Base-by-base conservation (phyloP, 805 yeast species). In the Candida methanosorbosa region DNA sequence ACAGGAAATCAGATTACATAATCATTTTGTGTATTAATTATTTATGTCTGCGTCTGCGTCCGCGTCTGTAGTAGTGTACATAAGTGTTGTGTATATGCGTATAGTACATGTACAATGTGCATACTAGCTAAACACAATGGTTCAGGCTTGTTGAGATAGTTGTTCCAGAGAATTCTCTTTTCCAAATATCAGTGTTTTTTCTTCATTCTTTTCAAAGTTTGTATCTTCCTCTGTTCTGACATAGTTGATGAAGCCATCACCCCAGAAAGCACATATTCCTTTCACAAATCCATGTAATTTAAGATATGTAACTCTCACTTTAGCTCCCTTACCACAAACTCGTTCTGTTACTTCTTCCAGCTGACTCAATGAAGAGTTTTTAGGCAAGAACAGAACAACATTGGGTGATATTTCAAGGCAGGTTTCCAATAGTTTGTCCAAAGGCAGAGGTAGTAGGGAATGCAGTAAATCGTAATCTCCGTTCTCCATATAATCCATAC, bases 251-350 rank as follows among this genome's bases (percentile, higher is more conserved):
- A 73, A 63, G 6, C 53, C 48, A 5, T 62, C 60, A 0, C 88
- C 88, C 75, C 82, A 77, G 29, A 77, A 64, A 23, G 73, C 78
- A 8, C 72, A 38, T 3, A 78, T 51, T 0, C 84, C 87, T 40
- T 75, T 74, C 24, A 65, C 42, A 28, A 61, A 59, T 0, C 72
- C 73, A 5, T 60, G 49, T 3, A 52, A 48, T 31, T 59, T 56
- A 2, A 68, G 61, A 38, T 65, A 63, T 3, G 75, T 45, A 2
- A 76, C 61, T 37, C 76, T 57, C 32, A 78, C 64, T 33, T 52
- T 54, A 8, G 64, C 69, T 1, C 49, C 45, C 0, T 48, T 41
- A 0, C 82, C 81, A 34, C 65, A 57, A 1, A 76, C 47, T 18
- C 60, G 57, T 16, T 54, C 50, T 1, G 82, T 72, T 2, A 73